Evolutionary conservation across 345 rosid genomes (phyloP), one percentile per base, ranked within the genome.

Genomic region (Salix suchowensis): DNA sequence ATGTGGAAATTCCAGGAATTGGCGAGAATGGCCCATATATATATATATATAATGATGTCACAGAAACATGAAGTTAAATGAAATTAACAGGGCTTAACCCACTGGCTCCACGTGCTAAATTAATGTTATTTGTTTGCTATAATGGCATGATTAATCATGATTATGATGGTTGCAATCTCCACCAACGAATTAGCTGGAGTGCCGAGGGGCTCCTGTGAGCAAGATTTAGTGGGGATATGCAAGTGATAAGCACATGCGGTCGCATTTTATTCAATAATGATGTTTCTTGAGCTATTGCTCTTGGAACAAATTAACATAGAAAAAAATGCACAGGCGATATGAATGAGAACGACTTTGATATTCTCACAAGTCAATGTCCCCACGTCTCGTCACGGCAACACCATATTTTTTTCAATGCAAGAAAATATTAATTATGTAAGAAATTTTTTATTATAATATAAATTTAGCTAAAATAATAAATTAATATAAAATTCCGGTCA

Each of bases 181-280:
- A 60, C 46, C 65, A 39, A n/a, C 4, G 36, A 55, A 72, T 10
- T 40, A 40, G 44, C 44, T 21, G 19, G 12, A 6, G 44, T n/a
- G 7, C 36, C 19, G 10, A 21, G 13, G 26, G 5, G 32, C 58
- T 19, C 69, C 13, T 10, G 15, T 54, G 32, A 39, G 10, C 21
- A 54, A 3, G 23, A 23, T 11, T 65, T 70, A 26, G 60, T 14
- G 30, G 26, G 42, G 44, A 72, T 24, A 14, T 37, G 52, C 46
- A 65, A 16, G 61, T 36, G 73, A 67, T 72, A 13, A 21, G 39
- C 37, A 37, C 24, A 44, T 54, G 36, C 21, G 60, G 7, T 46
- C 52, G 16, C 68, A 65, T 68, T 62, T 68, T 24, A 24, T 34
- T 60, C 69, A 52, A 71, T 80, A 36, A 67, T 80, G 46, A 58